Percentiles rank a stretch among this genome's conserved stretches.
Evolutionary conservation across 2,329 filamentous ascomycete genomes (phyloP).

Genomic region (Lojkania enalia): DNA sequence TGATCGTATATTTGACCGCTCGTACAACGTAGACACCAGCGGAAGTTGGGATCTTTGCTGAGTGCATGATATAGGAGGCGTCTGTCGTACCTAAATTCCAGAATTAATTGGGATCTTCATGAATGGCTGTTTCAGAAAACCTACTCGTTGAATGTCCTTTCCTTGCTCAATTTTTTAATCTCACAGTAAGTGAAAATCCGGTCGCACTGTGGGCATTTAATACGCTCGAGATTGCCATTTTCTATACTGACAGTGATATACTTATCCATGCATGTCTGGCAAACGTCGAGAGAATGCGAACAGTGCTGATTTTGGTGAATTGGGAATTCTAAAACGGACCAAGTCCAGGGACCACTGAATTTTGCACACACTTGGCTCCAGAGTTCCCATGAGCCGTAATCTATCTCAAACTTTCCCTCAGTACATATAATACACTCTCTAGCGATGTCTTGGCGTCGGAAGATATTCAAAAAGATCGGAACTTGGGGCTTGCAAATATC

Average conservation of each 20-base stretch:
- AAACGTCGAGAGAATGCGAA: constrained; percentile 3
- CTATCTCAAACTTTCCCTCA: constrained; percentile 4
- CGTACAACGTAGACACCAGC: constrained; percentile 1
- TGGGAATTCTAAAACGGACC: constrained; percentile 2
- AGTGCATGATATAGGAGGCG: background rate
- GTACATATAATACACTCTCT: constrained; percentile 3
- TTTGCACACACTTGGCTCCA: constrained; percentile 1
- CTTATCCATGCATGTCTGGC: background rate
- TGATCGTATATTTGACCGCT: constrained; percentile 3
- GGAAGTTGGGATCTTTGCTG: background rate
- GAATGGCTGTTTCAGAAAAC: background rate
- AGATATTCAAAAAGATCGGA: constrained; percentile 3
- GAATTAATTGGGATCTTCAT: background rate
- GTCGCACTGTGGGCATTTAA: constrained; percentile 3
- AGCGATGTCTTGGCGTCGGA: background rate
- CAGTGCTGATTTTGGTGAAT: background rate
- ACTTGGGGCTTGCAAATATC: too few species aligned
- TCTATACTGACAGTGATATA: background rate
- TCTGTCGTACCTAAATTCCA: constrained; percentile 2
- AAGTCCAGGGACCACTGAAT: constrained; percentile 2
- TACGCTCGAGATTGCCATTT: background rate
- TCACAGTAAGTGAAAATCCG: background rate
- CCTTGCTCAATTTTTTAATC: background rate
- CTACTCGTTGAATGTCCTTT: background rate
- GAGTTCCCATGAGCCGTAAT: background rate